Conservation (phyloP, 1,284 basidiomycete species). For the Chiua sp. region DNA sequence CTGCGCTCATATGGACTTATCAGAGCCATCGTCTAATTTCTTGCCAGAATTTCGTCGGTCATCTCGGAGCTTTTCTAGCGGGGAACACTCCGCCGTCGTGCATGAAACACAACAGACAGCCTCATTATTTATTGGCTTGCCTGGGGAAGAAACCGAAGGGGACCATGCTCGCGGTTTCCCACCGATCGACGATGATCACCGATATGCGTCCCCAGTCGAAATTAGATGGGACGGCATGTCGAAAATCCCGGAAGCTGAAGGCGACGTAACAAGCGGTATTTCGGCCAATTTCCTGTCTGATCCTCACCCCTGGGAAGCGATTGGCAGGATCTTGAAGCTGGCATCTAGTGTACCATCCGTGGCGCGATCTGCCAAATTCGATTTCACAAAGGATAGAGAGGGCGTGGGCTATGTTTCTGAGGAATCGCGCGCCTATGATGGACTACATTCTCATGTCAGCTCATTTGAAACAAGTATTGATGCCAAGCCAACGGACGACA, state of each 20-base stretch:
- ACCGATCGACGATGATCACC: not conserved
- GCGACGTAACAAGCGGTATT: not conserved
- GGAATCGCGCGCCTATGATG: not conserved
- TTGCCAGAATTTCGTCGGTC: not conserved
- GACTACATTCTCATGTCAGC: not conserved
- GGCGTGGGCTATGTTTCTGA: constrained; percentile 31
- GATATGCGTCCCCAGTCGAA: not conserved
- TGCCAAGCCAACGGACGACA: not conserved
- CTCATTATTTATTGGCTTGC: not conserved
- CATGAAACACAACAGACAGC: constrained; percentile 2
- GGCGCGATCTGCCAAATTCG: constrained; percentile 5
- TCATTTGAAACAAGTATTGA: constrained; percentile 3
- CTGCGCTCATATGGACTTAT: not conserved
- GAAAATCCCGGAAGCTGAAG: not conserved
- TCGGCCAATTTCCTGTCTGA: constrained; percentile 34
- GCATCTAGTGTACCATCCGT: not conserved
- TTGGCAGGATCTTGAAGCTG: constrained; percentile 31
- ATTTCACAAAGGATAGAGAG: constrained; percentile 30
- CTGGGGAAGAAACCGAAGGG: not conserved
- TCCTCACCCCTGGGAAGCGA: constrained; percentile 37
- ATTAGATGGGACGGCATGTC: not conserved
- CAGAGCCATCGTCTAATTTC: not conserved
- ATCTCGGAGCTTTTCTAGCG: not conserved
- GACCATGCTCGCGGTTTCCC: not conserved
- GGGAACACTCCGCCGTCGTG: not conserved